Conservation (phyloP, 257 asterid species). For the Solanum sparsipilum region DNA sequence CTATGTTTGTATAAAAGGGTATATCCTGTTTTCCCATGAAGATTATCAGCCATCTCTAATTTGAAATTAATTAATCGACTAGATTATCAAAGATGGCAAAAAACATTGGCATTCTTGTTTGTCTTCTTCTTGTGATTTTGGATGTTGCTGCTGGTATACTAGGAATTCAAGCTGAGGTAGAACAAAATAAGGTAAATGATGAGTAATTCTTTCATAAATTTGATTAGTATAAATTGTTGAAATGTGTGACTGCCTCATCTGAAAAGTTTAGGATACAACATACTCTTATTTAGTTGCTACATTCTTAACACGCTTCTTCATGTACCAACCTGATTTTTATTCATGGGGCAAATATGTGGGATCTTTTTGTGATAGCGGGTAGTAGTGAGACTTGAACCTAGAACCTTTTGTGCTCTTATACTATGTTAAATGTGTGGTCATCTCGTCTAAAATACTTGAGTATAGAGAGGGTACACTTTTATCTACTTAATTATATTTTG, state of each 20-base stretch:
- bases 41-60: neutral
- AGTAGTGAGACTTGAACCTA: neutral
- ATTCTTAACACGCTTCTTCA: neutral
- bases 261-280: neutral
- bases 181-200: constrained; percentile 24
- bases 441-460: neutral
- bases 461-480: neutral
- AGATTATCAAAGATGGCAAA: constrained; percentile 13
- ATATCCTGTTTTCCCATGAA: neutral
- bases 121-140: constrained; percentile 20
- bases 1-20: neutral
- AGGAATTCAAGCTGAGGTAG: constrained; percentile 38
- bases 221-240: neutral
- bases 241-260: neutral
- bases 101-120: constrained; percentile 13
- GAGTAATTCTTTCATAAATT: neutral
- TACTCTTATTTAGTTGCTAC: neutral
- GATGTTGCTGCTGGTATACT: constrained; percentile 35
- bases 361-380: neutral
- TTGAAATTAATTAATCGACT: neutral
- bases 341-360: neutral
- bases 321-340: neutral
- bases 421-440: neutral
- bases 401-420: neutral
- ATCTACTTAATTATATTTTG: neutral